These are phyloP conservation scores for Astragalus glycyphyllos DNA, from an alignment of 306 rosid genomes.

Conservation along the genomic window DNA sequence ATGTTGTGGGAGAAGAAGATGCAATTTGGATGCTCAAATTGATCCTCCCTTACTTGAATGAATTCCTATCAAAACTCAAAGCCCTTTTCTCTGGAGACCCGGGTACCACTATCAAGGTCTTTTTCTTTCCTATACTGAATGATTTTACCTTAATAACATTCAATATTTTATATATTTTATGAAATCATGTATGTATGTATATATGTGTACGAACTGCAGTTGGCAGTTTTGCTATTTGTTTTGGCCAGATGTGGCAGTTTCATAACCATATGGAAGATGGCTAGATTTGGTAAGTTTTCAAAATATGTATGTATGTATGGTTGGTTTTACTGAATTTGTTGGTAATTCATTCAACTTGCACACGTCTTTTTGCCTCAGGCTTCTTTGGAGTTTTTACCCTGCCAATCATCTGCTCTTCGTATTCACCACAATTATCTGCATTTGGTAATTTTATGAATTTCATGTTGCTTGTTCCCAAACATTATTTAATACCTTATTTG, in stretches of 20 bases:
- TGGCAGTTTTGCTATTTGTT: conserved; percentile 84
- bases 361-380: conserved; percentile 52
- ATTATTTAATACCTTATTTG: neutral
- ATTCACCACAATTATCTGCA: conserved; percentile 73
- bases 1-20: conserved; percentile 79
- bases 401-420: conserved; percentile 76
- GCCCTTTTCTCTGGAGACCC: conserved; percentile 93
- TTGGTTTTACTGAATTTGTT: neutral
- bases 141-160: neutral
- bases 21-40: conserved; percentile 76
- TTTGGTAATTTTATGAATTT: conserved; percentile 64
- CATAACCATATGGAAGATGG: conserved; percentile 85
- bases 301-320: too few relatives aligned
- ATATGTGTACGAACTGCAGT: conserved; percentile 52
- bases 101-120: conserved; percentile 85
- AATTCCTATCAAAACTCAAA: conserved; percentile 69
- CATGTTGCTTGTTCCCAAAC: neutral
- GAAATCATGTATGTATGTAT: neutral
- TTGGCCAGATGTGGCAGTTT: conserved; percentile 89
- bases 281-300: conserved; percentile 59
- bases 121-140: neutral
- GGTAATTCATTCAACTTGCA: conserved; percentile 37
- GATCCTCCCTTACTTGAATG: conserved; percentile 79
- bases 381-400: conserved; percentile 84
- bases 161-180: neutral